Evolutionary conservation across 805 yeast genomes (phyloP).

Genomic region (Cyberlindnera samutprakarnensis): DNA sequence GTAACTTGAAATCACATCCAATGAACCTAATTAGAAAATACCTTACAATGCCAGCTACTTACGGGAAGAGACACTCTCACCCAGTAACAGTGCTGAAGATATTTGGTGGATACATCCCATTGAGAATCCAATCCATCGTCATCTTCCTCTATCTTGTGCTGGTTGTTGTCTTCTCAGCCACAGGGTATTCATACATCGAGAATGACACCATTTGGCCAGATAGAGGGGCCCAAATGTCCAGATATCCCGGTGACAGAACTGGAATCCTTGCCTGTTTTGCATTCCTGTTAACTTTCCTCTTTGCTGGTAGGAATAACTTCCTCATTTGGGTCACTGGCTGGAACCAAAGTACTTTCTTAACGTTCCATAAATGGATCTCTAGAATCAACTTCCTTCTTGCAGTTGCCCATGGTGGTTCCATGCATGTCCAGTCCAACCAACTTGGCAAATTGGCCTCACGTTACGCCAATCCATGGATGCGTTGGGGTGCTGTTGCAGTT

Average conservation of each 20-base stretch:
- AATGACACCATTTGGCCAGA: slow-evolving; percentile 16
- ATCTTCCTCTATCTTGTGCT: slow-evolving; percentile 27
- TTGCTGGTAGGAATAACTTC: slow-evolving; percentile 70
- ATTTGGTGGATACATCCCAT: slow-evolving; percentile 19
- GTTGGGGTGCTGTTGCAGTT: slow-evolving; percentile 17
- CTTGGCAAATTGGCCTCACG: slow-evolving; percentile 9
- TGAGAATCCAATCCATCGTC: slow-evolving; percentile 23
- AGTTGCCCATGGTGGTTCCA: slow-evolving; percentile 17
- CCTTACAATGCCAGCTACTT: slow-evolving; percentile 8
- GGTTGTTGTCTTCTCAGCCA: slow-evolving; percentile 10
- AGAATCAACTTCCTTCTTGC: slow-evolving; percentile 30
- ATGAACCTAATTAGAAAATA: slow-evolving; percentile 12
- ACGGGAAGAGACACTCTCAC: slow-evolving; percentile 14
- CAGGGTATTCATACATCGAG: slow-evolving; percentile 12
- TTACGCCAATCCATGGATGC: slow-evolving; percentile 11
- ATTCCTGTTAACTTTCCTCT: slow-evolving; percentile 48
- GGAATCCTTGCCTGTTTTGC: slow-evolving; percentile 23
- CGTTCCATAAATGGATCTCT: slow-evolving; percentile 60
- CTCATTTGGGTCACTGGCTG: slow-evolving; percentile 57
- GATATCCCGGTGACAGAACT: slow-evolving; percentile 23
- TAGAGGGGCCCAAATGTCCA: slow-evolving; percentile 13
- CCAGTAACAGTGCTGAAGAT: slow-evolving; percentile 10
- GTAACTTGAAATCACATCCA: slow-evolving; percentile 9
- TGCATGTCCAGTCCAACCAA: slow-evolving; percentile 15
- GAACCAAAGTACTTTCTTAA: slow-evolving; percentile 54